Percentiles rank a stretch among this genome's conserved stretches.
Conservation (phyloP, 371 early-diverging fungal genomes). For the Mucor mucedo region DNA sequence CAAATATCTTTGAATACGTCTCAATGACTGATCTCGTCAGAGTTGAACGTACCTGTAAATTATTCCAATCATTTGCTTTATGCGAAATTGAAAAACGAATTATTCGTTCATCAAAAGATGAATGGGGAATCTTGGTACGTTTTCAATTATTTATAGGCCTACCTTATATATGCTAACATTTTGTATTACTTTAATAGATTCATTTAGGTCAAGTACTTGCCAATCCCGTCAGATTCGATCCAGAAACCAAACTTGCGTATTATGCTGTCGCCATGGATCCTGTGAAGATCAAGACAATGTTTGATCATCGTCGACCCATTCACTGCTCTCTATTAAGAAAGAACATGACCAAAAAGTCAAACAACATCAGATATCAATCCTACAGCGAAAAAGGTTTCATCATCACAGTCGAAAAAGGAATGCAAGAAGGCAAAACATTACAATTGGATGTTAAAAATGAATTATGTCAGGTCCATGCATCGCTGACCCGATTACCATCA, state of each 20-base stretch:
- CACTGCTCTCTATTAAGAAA: constrained; percentile 43
- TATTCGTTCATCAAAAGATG: constrained; percentile 26
- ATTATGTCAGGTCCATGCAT: constrained; percentile 42
- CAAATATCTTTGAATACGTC: constrained; percentile 38
- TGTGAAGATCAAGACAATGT: constrained; percentile 49
- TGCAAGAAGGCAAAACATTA: constrained; percentile 40
- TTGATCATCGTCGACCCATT: constrained; percentile 48
- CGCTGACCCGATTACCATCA: constrained; percentile 35
- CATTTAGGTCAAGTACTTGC: constrained; percentile 48
- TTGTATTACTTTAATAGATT: constrained; percentile 25
- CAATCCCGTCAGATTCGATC: constrained; percentile 41
- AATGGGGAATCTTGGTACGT: constrained; percentile 49
- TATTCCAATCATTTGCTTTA: constrained; percentile 41
- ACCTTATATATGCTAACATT: not conserved
- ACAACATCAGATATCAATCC: constrained; percentile 4
- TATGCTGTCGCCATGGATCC: constrained; percentile 50
- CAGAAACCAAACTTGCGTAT: constrained; percentile 36
- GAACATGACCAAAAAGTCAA: not conserved
- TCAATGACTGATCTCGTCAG: constrained; percentile 47
- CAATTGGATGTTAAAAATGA: constrained; percentile 36
- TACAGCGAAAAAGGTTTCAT: constrained; percentile 35
- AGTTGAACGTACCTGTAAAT: constrained; percentile 43
- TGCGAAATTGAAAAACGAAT: constrained; percentile 47
- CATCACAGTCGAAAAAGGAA: constrained; percentile 49
- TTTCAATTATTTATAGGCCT: not conserved